These are phyloP conservation scores for Gossypium schwendimanii DNA, from an alignment of 441 rosid species.

Conservation along the genomic window DNA sequence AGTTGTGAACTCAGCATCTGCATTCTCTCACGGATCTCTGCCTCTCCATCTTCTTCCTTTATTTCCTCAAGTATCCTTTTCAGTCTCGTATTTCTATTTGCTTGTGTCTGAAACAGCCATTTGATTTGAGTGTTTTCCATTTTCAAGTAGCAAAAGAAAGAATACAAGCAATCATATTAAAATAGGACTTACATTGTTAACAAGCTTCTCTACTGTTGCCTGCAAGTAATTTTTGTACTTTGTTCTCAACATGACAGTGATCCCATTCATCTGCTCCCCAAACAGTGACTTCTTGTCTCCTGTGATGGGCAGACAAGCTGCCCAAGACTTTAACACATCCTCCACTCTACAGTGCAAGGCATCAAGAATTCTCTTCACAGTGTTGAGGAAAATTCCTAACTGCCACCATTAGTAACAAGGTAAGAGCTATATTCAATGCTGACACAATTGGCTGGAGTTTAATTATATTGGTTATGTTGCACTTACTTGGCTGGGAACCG, in stretches of 20 bases:
- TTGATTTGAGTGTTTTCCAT: background rate
- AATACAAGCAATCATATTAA: background rate
- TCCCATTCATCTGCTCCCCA: slow-evolving; percentile 92
- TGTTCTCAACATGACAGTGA: slow-evolving; percentile 80
- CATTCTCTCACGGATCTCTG: slow-evolving; percentile 82
- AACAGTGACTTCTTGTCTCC: slow-evolving; percentile 66
- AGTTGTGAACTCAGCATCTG: slow-evolving; percentile 64
- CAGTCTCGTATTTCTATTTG: slow-evolving; percentile 57
- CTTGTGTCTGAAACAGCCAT: slow-evolving; percentile 49
- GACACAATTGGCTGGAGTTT: background rate
- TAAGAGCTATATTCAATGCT: background rate
- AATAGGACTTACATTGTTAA: slow-evolving; percentile 57
- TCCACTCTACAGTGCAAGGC: slow-evolving; percentile 77
- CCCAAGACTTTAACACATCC: slow-evolving; percentile 84
- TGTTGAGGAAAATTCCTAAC: slow-evolving; percentile 84
- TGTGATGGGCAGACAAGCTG: slow-evolving; percentile 58
- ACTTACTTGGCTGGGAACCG: slow-evolving; percentile 76
- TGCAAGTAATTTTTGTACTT: slow-evolving; percentile 89
- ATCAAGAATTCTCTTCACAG: slow-evolving; percentile 88
- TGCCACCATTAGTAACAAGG: slow-evolving; percentile 26
- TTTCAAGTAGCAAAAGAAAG: background rate
- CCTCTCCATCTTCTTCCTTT: slow-evolving; percentile 87
- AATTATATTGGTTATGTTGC: background rate
- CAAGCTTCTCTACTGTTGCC: slow-evolving; percentile 81
- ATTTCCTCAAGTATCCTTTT: slow-evolving; percentile 84